A percentile compares a stretch with the other conserved stretches of the same genome.
These are phyloP conservation scores for Akanthomyces muscarius DNA, from an alignment of 2,329 filamentous ascomycete species.

Conservation along the genomic window DNA sequence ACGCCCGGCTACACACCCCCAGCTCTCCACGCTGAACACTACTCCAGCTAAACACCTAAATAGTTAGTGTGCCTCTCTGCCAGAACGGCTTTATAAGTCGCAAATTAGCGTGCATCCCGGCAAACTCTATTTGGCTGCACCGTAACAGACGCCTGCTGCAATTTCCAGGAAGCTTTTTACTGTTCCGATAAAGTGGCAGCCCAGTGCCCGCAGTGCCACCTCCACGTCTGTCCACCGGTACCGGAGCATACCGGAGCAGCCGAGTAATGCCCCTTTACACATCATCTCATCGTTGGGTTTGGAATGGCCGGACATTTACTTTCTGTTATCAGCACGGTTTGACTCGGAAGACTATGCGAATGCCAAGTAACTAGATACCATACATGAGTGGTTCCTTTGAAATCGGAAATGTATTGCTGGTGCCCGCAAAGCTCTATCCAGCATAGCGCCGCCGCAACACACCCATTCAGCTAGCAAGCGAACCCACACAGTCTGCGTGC, in stretches of 20 bases:
- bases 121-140: slow-evolving; percentile 10
- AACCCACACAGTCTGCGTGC: background rate
- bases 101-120: background rate
- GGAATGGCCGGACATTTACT: background rate
- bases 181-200: background rate
- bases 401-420: background rate
- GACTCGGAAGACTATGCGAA: background rate
- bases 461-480: background rate
- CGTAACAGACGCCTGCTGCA: background rate
- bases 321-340: background rate
- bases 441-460: background rate
- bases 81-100: background rate
- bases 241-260: background rate
- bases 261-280: background rate
- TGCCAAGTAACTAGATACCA: background rate
- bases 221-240: background rate
- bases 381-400: background rate
- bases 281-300: too few species aligned
- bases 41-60: background rate
- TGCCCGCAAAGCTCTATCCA: background rate
- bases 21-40: slow-evolving; percentile 3
- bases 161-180: slow-evolving; percentile 1
- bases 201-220: background rate
- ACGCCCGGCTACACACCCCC: background rate
- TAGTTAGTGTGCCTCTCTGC: background rate